Evolutionary conservation across 495 filamentous ascomycete genomes (phyloP), one percentile per base, ranked within the genome.

Genomic region (Hypomontagnella submonticulosa): DNA sequence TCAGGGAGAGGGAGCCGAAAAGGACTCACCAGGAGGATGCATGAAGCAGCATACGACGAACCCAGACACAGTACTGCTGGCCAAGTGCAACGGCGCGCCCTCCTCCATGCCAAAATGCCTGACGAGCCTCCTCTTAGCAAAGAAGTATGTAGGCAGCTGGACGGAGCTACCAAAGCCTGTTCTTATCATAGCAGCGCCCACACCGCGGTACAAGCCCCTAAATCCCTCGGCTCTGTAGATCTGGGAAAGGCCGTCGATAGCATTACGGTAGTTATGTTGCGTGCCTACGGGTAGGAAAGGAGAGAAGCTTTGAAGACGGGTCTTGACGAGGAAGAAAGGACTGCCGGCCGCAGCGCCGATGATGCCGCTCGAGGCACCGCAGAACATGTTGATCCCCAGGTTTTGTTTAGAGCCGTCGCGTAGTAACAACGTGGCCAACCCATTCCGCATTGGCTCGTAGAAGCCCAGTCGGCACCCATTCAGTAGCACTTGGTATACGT

Each of bases 261-360:
- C 90, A 76, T 93, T 93, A 52, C 84, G 85, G 76, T 99, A 99
- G 49, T 88, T 83, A 74, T 99, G 95, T 73, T 99, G 95, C 1
- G 95, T 97, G 50, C 95, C 95, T 54, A 98, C 93, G 12, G 95
- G 95, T 12, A 95, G 85, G 79, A 96, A 96, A 4, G 94, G 92
- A 7, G 92, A 97, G 80, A 84, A 97, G 46, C 92, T 96, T 76
- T 99, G 95, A 57, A 99, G 82, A 11, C 95, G 87, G 7, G 95
- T 99, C 81, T 99, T 99, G 73, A 97, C 90, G n/a, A 99, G 84
- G 81, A 98, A 99, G 75, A 99, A 98, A 1, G 95, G 96, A 20
- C 92, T 97, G 16, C 93, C 95, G 11, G 89, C 90, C 7, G 90
- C 90, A 4, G 95, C 95, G 56, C 95, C 95, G 38, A 98, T 83